These are phyloP conservation scores for Blastobotrys chiropterorum DNA, from an alignment of 805 yeast species.

Conservation along the genomic window DNA sequence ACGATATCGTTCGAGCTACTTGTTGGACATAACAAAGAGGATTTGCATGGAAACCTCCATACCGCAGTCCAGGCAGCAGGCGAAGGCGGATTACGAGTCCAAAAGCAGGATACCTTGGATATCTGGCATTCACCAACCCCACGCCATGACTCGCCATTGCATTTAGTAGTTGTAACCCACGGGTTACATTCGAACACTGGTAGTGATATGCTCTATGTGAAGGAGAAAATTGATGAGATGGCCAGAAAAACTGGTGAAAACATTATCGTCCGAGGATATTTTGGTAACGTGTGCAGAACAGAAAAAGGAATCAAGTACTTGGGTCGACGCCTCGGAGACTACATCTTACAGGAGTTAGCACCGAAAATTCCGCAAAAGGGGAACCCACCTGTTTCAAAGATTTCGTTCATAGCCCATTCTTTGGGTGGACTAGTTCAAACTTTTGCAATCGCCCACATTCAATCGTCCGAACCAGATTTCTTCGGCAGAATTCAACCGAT, in stretches of 20 bases:
- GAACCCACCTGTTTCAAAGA: slow-evolving; percentile 41
- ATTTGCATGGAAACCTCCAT: slow-evolving; percentile 10
- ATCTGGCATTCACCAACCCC: slow-evolving; percentile 71
- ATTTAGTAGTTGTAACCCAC: slow-evolving; percentile 81
- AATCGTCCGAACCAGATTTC: slow-evolving; percentile 55
- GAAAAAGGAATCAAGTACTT: slow-evolving; percentile 81
- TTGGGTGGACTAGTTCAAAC: slow-evolving; percentile 90
- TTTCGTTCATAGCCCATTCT: slow-evolving; percentile 90
- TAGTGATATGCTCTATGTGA: slow-evolving; percentile 83
- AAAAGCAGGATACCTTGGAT: slow-evolving; percentile 50
- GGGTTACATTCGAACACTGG: slow-evolving; percentile 88
- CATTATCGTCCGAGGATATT: slow-evolving; percentile 73
- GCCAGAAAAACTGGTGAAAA: slow-evolving; percentile 46
- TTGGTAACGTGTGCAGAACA: slow-evolving; percentile 80
- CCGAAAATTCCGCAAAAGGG: slow-evolving; percentile 32
- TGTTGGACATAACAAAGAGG: slow-evolving; percentile 36
- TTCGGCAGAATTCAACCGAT: slow-evolving; percentile 60
- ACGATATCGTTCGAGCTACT: slow-evolving; percentile 60
- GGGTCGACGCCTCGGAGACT: slow-evolving; percentile 77
- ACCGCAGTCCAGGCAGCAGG: background rate
- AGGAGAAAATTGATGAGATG: slow-evolving; percentile 64
- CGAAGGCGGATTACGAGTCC: slow-evolving; percentile 24
- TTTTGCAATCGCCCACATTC: slow-evolving; percentile 79
- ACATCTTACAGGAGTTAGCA: slow-evolving; percentile 50
- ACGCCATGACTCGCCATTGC: slow-evolving; percentile 51